Percentiles rank a stretch among this genome's conserved stretches.
Evolutionary conservation across 148 eudicot species (phyloP).

Genomic region (Silene uniflora): DNA sequence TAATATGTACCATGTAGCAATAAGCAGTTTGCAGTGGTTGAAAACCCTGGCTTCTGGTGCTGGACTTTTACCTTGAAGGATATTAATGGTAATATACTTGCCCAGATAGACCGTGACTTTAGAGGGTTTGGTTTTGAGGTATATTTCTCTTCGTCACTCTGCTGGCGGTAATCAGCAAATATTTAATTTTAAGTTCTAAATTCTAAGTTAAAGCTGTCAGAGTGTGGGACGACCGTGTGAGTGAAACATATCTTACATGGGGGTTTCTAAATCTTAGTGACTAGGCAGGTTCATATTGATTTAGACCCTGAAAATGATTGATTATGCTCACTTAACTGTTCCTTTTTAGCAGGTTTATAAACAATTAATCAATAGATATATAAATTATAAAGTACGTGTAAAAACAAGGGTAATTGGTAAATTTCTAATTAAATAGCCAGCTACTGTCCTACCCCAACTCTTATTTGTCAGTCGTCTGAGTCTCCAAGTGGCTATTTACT

Average conservation of each 20-base stretch:
- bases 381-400: neutral
- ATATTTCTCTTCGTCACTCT: conserved; percentile 5
- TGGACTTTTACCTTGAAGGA: conserved; percentile 98
- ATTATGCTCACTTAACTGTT: neutral
- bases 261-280: neutral
- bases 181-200: neutral
- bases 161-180: neutral
- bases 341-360: neutral
- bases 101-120: conserved; percentile 94
- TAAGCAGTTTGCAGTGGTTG: conserved; percentile 92
- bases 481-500: neutral
- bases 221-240: neutral
- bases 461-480: neutral
- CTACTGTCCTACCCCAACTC: too few relatives aligned
- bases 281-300: neutral
- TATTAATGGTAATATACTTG: conserved; percentile 69
- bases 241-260: neutral
- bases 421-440: too few relatives aligned
- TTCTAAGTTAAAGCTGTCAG: neutral
- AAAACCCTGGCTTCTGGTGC: conserved; percentile 92
- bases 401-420: neutral
- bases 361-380: too few relatives aligned
- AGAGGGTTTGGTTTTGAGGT: conserved; percentile 99
- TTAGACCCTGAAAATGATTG: neutral
- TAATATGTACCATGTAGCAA: conserved; percentile 37